phyloP scores from a whole-genome alignment of 306 rosid species.

The Inga laurina region DNA sequence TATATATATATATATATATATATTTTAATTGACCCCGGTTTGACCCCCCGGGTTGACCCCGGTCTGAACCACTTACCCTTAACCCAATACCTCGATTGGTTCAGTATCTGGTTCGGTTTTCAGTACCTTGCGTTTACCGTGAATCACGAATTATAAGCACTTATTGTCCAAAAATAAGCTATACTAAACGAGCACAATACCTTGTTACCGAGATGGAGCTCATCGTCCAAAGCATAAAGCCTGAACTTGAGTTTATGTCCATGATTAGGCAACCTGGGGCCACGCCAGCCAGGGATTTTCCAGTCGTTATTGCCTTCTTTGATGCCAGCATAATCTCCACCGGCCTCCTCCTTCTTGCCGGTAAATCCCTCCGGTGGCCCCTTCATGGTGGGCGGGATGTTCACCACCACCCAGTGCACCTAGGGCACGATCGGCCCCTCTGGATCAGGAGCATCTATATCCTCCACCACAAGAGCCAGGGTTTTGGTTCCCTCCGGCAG shows the following conservation, averaged over 20 bases:
- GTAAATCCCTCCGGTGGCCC: constrained; percentile 79
- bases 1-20: no score
- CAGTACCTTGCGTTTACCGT: no score
- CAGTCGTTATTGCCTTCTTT: constrained; percentile 69
- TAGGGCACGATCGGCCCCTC: constrained; percentile 62
- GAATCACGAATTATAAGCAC: no score
- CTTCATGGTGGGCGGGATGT: constrained; percentile 59
- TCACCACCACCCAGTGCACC: constrained; percentile 76
- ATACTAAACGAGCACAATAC: not conserved
- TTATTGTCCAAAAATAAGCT: no score
- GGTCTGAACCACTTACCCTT: no score
- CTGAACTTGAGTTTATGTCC: constrained; percentile 73
- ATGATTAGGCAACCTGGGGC: constrained; percentile 60
- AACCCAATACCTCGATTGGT: no score
- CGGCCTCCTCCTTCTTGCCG: constrained; percentile 55
- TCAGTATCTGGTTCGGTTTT: no score
- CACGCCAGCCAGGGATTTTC: constrained; percentile 82
- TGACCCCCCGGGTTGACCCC: no score
- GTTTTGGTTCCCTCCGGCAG: constrained; percentile 64
- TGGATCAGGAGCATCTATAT: constrained; percentile 76
- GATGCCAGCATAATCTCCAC: constrained; percentile 47
- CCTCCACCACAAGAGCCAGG: constrained; percentile 71
- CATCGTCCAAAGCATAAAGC: constrained; percentile 78
- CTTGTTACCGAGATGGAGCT: constrained; percentile 70
- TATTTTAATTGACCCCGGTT: no score